Evolutionary conservation across 2,329 filamentous ascomycete species (phyloP), one percentile per base, ranked within the genome.

Genomic region (Fusarium compactum): DNA sequence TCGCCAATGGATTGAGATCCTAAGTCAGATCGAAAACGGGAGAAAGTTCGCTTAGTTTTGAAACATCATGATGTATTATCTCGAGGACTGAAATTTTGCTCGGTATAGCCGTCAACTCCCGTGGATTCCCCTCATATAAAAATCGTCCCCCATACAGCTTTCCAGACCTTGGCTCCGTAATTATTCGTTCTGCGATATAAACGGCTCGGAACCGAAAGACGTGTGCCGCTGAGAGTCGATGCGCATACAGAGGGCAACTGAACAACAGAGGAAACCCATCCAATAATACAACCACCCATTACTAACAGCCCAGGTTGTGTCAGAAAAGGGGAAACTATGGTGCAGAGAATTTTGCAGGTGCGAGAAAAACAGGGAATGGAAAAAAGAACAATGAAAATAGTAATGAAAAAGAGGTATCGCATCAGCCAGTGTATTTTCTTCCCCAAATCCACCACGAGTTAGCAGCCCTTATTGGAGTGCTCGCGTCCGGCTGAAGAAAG

Each of bases 11-110:
- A 44, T 54, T 24, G n/a, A 48, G 24, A 48, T 8, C 40, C 14
- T 22, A 41, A 27, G 38, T 47, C 10, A 45, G 16, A 11, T 50
- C 15, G 24, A 27, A 24, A 10, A 11, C 3, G 15, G 6, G 29
- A 62, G 51, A 29, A 51, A 59, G 54, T 38, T 52, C 46, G 59
- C 25, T 44, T 54, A 59, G 54, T 62, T 59, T 77, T 78, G 67
- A 71, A 76, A 78, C 78, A 79, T 80, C 73, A 76, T 78, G 73
- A 71, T 79, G 74, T 80, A 80, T 80, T 80, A 80, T 78, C 73
- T 79, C 70, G 73, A 76, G 72, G 73, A 75, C 76, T 79, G 75
- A 76, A 74, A 65, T 72, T 74, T 75, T 72, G 73, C 74, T 75
- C 76, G 75, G 76, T 79, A 76, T 76, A 75, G 69, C 76, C 76